These are phyloP conservation scores for Zarea fungicola DNA, from an alignment of 2,329 filamentous ascomycete genomes.

Conservation along the genomic window DNA sequence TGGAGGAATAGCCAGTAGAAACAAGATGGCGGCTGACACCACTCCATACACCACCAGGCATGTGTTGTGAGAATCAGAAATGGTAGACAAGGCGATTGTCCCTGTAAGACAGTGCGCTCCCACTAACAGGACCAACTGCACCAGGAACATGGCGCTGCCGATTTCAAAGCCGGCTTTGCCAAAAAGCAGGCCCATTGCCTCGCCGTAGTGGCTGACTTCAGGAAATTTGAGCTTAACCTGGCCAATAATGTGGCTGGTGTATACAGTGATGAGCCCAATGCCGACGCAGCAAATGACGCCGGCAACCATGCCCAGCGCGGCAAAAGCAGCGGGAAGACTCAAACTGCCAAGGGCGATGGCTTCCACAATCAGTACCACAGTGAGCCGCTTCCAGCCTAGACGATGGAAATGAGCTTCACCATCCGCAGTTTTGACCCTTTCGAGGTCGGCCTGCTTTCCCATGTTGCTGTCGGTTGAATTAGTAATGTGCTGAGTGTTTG, in stretches of 20 bases:
- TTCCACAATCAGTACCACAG: constrained; percentile 51
- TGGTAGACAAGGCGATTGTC: constrained; percentile 60
- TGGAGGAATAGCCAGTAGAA: constrained; percentile 41
- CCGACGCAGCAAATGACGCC: constrained; percentile 38
- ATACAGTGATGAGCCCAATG: constrained; percentile 42
- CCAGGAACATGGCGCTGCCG: constrained; percentile 53
- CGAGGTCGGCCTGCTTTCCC: no score
- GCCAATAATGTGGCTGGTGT: constrained; percentile 42
- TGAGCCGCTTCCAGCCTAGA: constrained; percentile 53
- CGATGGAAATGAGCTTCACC: constrained; percentile 46
- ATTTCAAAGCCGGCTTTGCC: constrained; percentile 58
- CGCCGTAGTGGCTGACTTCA: constrained; percentile 60
- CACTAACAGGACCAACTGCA: constrained; percentile 65
- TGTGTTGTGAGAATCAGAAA: constrained; percentile 46
- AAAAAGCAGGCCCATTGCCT: constrained; percentile 58
- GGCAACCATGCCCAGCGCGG: constrained; percentile 49
- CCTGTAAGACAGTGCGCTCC: constrained; percentile 69
- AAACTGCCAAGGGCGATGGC: constrained; percentile 51
- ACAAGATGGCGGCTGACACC: constrained; percentile 41
- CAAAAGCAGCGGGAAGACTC: constrained; percentile 47
- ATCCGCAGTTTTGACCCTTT: constrained; percentile 41
- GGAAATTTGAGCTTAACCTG: constrained; percentile 47
- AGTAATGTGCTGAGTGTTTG: no score
- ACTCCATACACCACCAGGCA: constrained; percentile 43
- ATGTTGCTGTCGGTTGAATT: no score